These are phyloP conservation scores for Leptodermis oblonga DNA, from an alignment of 257 asterid species.

Conservation along the genomic window DNA sequence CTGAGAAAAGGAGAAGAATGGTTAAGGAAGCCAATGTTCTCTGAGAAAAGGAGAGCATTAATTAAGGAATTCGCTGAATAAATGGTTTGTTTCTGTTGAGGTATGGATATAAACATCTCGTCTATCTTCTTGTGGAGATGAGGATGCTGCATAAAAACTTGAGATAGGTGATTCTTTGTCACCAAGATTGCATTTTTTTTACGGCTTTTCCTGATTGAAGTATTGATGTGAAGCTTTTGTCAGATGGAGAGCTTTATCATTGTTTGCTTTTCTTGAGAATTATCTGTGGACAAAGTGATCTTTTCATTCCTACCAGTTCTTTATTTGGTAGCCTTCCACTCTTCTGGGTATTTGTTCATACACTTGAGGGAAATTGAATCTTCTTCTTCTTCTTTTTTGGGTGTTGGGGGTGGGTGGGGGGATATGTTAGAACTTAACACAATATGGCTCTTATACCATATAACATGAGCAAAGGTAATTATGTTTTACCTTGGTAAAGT, in stretches of 20 bases:
- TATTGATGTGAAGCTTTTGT: background rate
- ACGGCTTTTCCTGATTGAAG: background rate
- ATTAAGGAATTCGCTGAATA: too few species aligned
- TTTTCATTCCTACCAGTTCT: background rate
- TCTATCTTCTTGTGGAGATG: background rate
- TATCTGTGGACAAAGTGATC: background rate
- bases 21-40: too few species aligned
- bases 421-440: background rate
- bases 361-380: background rate
- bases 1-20: too few species aligned
- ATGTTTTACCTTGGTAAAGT: background rate
- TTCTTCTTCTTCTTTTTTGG: background rate
- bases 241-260: background rate
- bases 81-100: background rate
- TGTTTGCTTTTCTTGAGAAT: background rate
- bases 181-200: background rate
- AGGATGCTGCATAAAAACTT: background rate
- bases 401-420: background rate
- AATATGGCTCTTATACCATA: background rate
- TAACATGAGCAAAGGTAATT: background rate
- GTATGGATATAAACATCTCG: too few species aligned
- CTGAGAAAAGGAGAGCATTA: too few species aligned
- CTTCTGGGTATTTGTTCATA: background rate
- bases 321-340: background rate
- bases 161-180: background rate